Evolutionary conservation across 2,329 filamentous ascomycete species (phyloP).

Genomic region (Monosporascus sp.): DNA sequence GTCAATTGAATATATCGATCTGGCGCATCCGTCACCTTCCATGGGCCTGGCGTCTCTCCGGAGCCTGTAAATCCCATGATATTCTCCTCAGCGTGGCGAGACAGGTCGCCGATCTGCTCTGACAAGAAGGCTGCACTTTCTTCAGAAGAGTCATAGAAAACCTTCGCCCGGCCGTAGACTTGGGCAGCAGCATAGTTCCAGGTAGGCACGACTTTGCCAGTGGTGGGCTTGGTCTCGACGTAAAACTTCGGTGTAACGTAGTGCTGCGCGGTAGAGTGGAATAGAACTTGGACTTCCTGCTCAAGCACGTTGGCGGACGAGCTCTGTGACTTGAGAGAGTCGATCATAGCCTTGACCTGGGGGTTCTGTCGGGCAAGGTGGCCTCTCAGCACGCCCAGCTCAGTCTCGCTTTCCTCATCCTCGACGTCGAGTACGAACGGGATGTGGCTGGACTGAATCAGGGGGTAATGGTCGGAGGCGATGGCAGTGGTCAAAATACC

Average conservation of each 20-base stretch:
- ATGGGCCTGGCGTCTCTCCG: constrained; percentile 34
- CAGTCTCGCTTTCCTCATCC: constrained; percentile 34
- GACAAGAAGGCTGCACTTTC: constrained; percentile 44
- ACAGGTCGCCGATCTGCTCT: constrained; percentile 49
- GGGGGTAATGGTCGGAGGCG: constrained; percentile 38
- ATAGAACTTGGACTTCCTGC: constrained; percentile 58
- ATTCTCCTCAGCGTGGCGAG: constrained; percentile 42
- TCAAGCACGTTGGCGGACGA: constrained; percentile 29
- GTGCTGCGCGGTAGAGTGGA: constrained; percentile 53
- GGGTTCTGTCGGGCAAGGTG: constrained; percentile 62
- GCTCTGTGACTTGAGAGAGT: constrained; percentile 27
- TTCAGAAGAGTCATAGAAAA: constrained; percentile 45
- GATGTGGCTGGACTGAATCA: constrained; percentile 56
- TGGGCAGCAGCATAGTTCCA: constrained; percentile 67
- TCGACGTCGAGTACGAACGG: constrained; percentile 53
- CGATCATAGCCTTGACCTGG: constrained; percentile 57
- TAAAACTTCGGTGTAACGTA: constrained; percentile 69
- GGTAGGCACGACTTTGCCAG: constrained; percentile 64
- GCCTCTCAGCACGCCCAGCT: constrained; percentile 48
- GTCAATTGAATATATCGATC: constrained; percentile 50
- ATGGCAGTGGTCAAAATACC: constrained; percentile 61
- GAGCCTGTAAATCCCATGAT: constrained; percentile 52
- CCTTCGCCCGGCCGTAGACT: constrained; percentile 52
- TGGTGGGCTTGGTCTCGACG: constrained; percentile 57
- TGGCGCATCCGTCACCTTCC: constrained; percentile 56